Base-by-base conservation (phyloP, 2,329 filamentous ascomycete genomes). In the Byssochlamys sp. region DNA sequence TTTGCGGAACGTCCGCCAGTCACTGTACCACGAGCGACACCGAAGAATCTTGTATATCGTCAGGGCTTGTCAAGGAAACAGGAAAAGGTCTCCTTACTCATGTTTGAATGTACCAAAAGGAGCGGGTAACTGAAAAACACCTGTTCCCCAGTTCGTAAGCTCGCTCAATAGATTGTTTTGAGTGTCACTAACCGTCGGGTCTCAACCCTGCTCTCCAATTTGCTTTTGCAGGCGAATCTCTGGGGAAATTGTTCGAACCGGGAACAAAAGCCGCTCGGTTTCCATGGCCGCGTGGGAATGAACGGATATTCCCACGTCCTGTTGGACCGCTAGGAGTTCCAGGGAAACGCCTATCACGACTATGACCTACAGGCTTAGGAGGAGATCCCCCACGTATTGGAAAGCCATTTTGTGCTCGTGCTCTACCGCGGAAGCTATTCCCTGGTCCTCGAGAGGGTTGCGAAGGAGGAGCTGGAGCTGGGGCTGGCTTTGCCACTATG, bases 221-320 rank as follows among this genome's bases (percentile, higher is more conserved):
- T 26, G 64, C 57, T 35, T 68, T 68, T 2, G 66, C 59, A 45
- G 62, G 61, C 7, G 65, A 59, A 48, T 68, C 66, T 26, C 52
- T 60, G n/a, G 65, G 62, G 9, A 65, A 55, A 24, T 51, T 52
- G 25, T 49, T 60, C 3, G 62, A 11, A n/a, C 55, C 57, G 5
- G 55, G 57, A 7, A 55, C 53, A 25, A 49, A 28, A 19, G 55
- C 26, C 12, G 28, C 24, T 12, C 24, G 49, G 6, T 31, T 50
- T 14, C 28, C 39, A 2, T 14, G 39, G 25, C 45, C 55, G 25
- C 57, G 55, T 53, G 29, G 58, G 28, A 48, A 60, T 39, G 55
- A 35, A 7, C 11, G 31, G n/a, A 7, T 7, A 3, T 28, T 31
- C 33, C 58, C 61, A 31, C 60, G 58, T 3, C 29, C 59, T 53